Base-by-base conservation (phyloP, 1,284 basidiomycete genomes). In the Mycena citricolor region DNA sequence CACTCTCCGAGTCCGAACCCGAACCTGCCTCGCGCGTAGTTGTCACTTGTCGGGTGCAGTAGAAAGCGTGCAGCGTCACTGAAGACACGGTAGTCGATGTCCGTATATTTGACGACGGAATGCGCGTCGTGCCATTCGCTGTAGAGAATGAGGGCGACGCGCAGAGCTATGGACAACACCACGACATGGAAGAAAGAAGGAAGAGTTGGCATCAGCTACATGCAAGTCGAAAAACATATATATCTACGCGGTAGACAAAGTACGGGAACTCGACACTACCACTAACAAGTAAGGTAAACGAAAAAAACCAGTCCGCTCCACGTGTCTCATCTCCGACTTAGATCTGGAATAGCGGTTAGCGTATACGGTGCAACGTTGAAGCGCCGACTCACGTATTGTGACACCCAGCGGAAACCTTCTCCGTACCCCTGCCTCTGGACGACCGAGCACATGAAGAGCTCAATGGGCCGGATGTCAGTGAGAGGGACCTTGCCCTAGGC, bases 391-490 rank as follows among this genome's bases (percentile, higher is more conserved):
- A 74, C 72, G 74, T 98, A 98, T 91, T 97, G 94, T 55, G 92
- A 95, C 57, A 99, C 65, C 95, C 95, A 99, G 57, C 94, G 83
- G 90, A 99, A 98, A 54, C 90, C 83, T 73, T 99, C 97, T 52
- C 94, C 95, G 68, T 99, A 99, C 49, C 95, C 95, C 68, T 98
- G 94, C 66, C 95, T 83, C 81, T 97, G 94, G 47, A 99, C 95
- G 49, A 99, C 95, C 13, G 97, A 99, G 76, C 94, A 98, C 97
- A 99, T 99, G 83, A 98, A 99, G 61, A 99, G 82, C 69, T 99
- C 97, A 67, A 99, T 97, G 24, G 97, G 95, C 54, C 97, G 85
- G 59, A 99, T 98, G 69, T 98, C 95, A 60, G 79, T 89, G 59
- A 99, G 83, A 51, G 94, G 94, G 30, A 97, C 90, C 67, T 98